Evolutionary conservation across 805 yeast genomes (phyloP), one percentile per base, ranked within the genome.

Genomic region (Cyberlindnera saturnus): DNA sequence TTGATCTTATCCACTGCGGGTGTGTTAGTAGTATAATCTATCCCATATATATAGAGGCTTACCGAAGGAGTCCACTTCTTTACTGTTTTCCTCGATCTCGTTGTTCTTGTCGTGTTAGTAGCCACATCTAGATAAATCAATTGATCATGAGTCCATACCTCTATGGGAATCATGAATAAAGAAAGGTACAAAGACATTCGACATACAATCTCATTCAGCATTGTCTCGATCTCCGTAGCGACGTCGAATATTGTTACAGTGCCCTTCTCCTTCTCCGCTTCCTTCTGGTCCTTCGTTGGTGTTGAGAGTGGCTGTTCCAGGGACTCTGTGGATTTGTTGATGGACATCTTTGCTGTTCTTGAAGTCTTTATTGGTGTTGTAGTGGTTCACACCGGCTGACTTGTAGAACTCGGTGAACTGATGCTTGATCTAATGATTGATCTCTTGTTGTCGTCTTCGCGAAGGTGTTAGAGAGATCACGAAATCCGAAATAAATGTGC

Each of bases 201-300:
- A 39, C 41, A 26, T 26, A 39, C 41, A 14, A 61, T 45, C 1
- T 40, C 45, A 13, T 50, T 42, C 10, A 62, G 41, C 52, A 53
- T 48, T 5, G 40, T 45, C 45, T 61, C 63, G 7, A 62, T 50
- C 37, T 55, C 59, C 0, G 63, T 56, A 8, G 65, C 64, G 14
- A 62, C 60, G 29, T 62, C 65, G 40, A 61, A 60, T n/a, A 61
- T 53, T 20, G 65, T 53, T 11, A 56, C 51, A 6, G 52, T 46
- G 16, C 42, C 42, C 16, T 6, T n/a, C 13, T 39, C 20, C 16
- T 26, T 18, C n/a, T 35, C 28, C 10, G 6, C 31, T 18, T 19
- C 20, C 17, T 13, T 7, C 18, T 36, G 16, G 8, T 34, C 28
- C 16, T 31, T 31, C 8, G 33, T n/a, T 31, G 33, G 33, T 14